A percentile compares a stretch with the other conserved stretches of the same genome.
These are phyloP conservation scores for Mucor indicus DNA, from an alignment of 371 early-diverging fungal genomes.

Conservation along the genomic window DNA sequence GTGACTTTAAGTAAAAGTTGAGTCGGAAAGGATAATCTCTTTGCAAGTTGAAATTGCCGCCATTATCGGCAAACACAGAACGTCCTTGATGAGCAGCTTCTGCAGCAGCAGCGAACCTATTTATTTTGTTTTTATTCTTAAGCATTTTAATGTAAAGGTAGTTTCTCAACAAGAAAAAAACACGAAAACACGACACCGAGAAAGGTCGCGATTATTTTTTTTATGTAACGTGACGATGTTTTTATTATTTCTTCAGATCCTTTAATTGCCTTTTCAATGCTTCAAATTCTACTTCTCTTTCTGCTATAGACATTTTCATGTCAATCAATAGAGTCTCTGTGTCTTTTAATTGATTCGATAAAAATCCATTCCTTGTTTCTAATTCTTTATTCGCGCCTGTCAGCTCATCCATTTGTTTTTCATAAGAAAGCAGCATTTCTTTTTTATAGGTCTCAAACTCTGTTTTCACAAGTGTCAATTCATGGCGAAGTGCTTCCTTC, in stretches of 20 bases:
- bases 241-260: constrained; percentile 13
- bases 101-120: constrained; percentile 28
- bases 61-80: constrained; percentile 12
- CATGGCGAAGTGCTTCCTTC: constrained; percentile 56
- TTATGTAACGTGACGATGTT: not conserved
- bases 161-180: not conserved
- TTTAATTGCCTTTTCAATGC: constrained; percentile 42
- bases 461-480: constrained; percentile 40
- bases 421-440: constrained; percentile 51
- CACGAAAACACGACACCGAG: not conserved
- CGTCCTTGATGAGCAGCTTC: constrained; percentile 2
- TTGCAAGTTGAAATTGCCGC: constrained; percentile 6
- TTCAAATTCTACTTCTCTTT: constrained; percentile 67
- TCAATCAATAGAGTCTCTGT: constrained; percentile 62
- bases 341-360: constrained; percentile 57
- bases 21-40: constrained; percentile 71
- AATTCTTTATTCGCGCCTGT: constrained; percentile 47
- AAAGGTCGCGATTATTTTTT: not conserved
- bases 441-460: constrained; percentile 36
- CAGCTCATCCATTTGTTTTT: constrained; percentile 62
- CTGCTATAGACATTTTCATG: constrained; percentile 64
- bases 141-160: constrained; percentile 9
- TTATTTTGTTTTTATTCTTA: constrained; percentile 17
- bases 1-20: constrained; percentile 78
- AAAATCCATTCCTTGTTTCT: constrained; percentile 35